These are phyloP conservation scores for Brasilioporus rufonigricans DNA, from an alignment of 768 basidiomycete species.

Conservation along the genomic window DNA sequence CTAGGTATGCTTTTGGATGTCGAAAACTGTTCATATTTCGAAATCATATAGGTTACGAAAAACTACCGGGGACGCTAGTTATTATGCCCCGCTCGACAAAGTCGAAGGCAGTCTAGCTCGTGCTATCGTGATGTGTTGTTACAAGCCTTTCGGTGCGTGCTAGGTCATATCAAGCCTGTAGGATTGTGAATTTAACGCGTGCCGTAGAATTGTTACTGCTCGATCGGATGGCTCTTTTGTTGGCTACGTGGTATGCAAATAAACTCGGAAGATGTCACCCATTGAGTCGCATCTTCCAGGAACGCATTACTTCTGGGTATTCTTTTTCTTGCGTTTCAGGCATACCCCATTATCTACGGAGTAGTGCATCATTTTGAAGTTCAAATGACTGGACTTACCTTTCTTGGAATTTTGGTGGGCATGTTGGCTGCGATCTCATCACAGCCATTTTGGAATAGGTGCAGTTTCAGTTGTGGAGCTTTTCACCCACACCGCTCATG, in stretches of 20 bases:
- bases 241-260: constrained; percentile 61
- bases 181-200: too few species aligned
- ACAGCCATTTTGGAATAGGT: constrained; percentile 48
- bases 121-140: constrained; percentile 58
- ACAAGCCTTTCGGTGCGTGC: constrained; percentile 73
- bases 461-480: too few species aligned
- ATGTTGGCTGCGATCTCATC: constrained; percentile 38
- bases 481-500: background rate
- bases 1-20: constrained; percentile 33
- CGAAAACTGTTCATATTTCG: background rate
- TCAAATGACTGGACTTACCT: constrained; percentile 48
- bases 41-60: constrained; percentile 43
- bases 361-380: constrained; percentile 49
- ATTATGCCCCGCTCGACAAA: constrained; percentile 61
- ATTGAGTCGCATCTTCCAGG: constrained; percentile 22
- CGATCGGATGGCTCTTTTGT: constrained; percentile 74
- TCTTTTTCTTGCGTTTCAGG: constrained; percentile 55
- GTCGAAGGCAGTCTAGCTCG: constrained; percentile 40
- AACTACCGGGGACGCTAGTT: constrained; percentile 49
- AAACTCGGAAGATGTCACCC: background rate
- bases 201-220: constrained; percentile 53
- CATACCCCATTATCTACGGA: constrained; percentile 51
- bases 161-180: too few species aligned
- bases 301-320: constrained; percentile 41
- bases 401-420: constrained; percentile 52